These are phyloP conservation scores for Gloeostereum incarnatum DNA, from an alignment of 768 basidiomycete genomes.

Conservation along the genomic window DNA sequence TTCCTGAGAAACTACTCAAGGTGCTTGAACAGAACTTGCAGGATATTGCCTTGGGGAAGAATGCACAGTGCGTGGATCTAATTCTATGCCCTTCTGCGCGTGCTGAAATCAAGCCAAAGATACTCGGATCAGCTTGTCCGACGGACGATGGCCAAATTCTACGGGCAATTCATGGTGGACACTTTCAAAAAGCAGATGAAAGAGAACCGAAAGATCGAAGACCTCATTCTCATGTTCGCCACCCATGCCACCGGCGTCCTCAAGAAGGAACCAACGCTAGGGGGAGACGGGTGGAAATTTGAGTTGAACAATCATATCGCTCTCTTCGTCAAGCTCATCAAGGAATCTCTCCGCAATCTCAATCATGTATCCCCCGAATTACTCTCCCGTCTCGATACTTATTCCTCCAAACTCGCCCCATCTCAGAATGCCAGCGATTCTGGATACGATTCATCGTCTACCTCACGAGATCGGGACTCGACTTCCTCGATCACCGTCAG, in stretches of 20 bases:
- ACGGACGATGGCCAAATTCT: conserved; percentile 87
- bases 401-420: conserved; percentile 72
- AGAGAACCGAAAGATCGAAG: conserved; percentile 95
- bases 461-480: conserved; percentile 49
- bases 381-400: conserved; percentile 71
- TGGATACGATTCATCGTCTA: conserved; percentile 55
- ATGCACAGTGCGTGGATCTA: conserved; percentile 61
- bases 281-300: conserved; percentile 85
- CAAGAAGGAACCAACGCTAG: conserved; percentile 80
- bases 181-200: conserved; percentile 85
- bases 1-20: conserved; percentile 90
- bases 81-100: background rate
- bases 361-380: conserved; percentile 82
- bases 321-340: conserved; percentile 77
- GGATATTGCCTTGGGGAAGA: conserved; percentile 90
- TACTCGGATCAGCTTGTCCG: conserved; percentile 88
- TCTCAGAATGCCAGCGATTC: conserved; percentile 50
- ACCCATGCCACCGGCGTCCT: conserved; percentile 82
- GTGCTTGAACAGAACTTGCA: conserved; percentile 85
- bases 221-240: conserved; percentile 93
- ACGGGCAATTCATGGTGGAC: conserved; percentile 80
- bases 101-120: conserved; percentile 26
- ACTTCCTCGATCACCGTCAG: conserved; percentile 23
- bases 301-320: conserved; percentile 91
- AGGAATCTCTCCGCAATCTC: conserved; percentile 65